Evolutionary conservation across 2,329 filamentous ascomycete species (phyloP).

Genomic region (Verticillium tricorpus): DNA sequence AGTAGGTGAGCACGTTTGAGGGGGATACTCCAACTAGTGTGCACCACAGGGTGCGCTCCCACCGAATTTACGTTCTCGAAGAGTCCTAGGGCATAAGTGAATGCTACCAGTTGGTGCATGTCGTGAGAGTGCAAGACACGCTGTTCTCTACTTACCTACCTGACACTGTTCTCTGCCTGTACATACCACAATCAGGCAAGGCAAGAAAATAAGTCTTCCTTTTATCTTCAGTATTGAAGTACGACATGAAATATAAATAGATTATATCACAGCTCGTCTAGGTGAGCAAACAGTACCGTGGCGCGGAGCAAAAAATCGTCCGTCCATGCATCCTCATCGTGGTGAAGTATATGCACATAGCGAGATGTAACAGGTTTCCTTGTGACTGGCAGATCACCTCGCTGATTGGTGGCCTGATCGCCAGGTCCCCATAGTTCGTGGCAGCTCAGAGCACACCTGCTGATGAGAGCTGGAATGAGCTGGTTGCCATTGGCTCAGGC

Average conservation of each 20-base stretch:
- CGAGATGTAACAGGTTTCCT: background rate
- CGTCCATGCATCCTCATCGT: no score
- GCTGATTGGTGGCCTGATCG: background rate
- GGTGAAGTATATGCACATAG: background rate
- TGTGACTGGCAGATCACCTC: background rate
- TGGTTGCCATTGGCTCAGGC: background rate
- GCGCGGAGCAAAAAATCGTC: no score
- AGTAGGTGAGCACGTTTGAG: constrained; percentile 4
- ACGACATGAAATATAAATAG: no score
- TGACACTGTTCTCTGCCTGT: no score
- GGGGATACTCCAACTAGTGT: constrained; percentile 1
- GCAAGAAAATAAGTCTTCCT: no score
- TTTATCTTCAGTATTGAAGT: no score
- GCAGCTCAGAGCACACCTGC: background rate
- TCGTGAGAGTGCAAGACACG: no score
- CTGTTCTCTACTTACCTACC: no score
- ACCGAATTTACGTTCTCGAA: background rate
- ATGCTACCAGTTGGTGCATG: background rate
- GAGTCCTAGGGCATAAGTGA: background rate
- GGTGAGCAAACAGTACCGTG: no score
- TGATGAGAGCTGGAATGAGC: background rate
- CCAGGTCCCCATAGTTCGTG: background rate
- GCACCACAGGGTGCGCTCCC: background rate
- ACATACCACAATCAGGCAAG: no score
- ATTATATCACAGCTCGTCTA: no score